phyloP scores from a whole-genome alignment of 768 basidiomycete species.

The Hypholoma sublateritium region DNA sequence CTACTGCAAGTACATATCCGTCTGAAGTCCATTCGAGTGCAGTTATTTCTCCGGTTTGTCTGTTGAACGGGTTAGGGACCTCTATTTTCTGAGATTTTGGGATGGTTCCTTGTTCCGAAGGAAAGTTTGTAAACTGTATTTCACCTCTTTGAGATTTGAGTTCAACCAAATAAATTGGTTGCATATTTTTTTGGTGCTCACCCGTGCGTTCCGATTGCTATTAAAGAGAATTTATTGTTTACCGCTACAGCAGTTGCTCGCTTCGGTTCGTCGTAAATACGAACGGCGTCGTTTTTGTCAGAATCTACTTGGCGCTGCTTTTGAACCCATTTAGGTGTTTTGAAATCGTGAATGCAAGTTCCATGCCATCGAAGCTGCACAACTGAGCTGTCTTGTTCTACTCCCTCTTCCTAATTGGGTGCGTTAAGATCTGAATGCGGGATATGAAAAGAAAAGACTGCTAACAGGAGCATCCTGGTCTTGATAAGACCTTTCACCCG shows the following conservation, averaged over 20 bases:
- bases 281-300: conserved; percentile 31
- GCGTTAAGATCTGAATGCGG: neutral
- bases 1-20: conserved; percentile 92
- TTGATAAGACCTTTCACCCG: conserved; percentile 18
- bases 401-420: conserved; percentile 1
- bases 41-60: conserved; percentile 59
- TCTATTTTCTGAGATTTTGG: conserved; percentile 63
- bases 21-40: conserved; percentile 92
- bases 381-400: conserved; percentile 16
- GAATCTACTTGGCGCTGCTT: conserved; percentile 64
- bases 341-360: conserved; percentile 76
- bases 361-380: conserved; percentile 60
- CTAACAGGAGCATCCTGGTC: conserved; percentile 23
- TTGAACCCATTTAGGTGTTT: conserved; percentile 76
- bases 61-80: conserved; percentile 61
- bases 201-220: conserved; percentile 80
- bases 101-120: conserved; percentile 54
- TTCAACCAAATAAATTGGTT: no score
- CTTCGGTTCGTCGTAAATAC: conserved; percentile 61
- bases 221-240: conserved; percentile 78
- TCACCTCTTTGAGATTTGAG: conserved; percentile 47
- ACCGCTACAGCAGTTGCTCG: conserved; percentile 66
- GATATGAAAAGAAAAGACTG: neutral
- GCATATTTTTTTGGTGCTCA: conserved; percentile 22
- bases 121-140: conserved; percentile 68